Base-by-base conservation (phyloP, 768 basidiomycete species). In the Leccinum obscurum region DNA sequence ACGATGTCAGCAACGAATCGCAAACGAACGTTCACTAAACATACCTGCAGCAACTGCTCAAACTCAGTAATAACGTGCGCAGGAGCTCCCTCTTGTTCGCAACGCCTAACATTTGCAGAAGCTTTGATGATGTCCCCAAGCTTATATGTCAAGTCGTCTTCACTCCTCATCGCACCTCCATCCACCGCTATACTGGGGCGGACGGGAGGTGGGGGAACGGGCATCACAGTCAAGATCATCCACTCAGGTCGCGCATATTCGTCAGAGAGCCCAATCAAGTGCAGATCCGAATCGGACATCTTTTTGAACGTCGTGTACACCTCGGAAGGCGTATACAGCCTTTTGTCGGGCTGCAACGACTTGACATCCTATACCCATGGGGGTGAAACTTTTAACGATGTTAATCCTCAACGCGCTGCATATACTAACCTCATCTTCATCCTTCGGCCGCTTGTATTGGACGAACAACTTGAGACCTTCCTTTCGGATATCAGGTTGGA, bases 141-240 rank as follows among this genome's bases (percentile, higher is more conserved):
- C 72, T 99, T 98, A 80, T 96, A 98, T 2, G 97, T 99, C 81
- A 98, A 80, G 77, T 98, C 97, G 68, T 98, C 97, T 77, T 99
- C 97, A 67, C 93, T 93, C 48, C 95, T 85, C 90, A 96, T 94
- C 2, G 92, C 89, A 55, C 96, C 95, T 22, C 96, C 96, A 66
- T 98, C 96, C 30, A 98, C 92, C 13, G 96, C 90, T 59, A 99
- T 98, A 77, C 94, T 96, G 0, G 97, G 97, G 53, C 97, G 93
- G 56, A 99, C 97, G 8, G 97, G 94, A 6, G 96, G 96, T 2
- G 97, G 97, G 2, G 97, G 97, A 0, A 99, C 96, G 37, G 97
- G 97, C 73, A 98, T 83, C 39, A 98, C 94, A 0, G 97, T 98
- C 46, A 98, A 78, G 65, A 99, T 97, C 97, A 99, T 98, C 97